Evolutionary conservation across 1,139 yeast species (phyloP).

Genomic region (Scheffersomyces stambukii): DNA sequence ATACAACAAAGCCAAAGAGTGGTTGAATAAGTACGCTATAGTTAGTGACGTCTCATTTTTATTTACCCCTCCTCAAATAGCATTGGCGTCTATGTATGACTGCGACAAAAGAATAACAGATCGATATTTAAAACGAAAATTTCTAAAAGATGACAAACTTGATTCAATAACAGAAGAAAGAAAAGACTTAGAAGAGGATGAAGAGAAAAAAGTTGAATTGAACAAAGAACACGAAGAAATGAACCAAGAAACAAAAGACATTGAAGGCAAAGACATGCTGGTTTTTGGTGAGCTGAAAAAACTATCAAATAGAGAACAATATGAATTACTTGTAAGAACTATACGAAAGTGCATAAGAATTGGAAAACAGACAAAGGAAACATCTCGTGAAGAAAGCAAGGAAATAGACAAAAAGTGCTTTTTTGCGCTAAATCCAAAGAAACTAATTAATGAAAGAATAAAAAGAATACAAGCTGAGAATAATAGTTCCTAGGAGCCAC

Average conservation of each 20-base stretch:
- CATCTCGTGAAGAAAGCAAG: constrained; percentile 59
- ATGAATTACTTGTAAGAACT: no score
- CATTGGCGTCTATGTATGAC: constrained; percentile 75
- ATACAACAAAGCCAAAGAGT: constrained; percentile 65
- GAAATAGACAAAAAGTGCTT: constrained; percentile 60
- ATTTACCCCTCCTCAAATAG: constrained; percentile 93
- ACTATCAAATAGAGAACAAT: constrained; percentile 20
- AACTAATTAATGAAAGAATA: constrained; percentile 41
- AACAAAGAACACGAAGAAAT: constrained; percentile 6
- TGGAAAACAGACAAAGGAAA: constrained; percentile 38
- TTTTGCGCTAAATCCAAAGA: constrained; percentile 56
- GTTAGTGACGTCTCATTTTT: constrained; percentile 72
- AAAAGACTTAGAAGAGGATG: constrained; percentile 7
- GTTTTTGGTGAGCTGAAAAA: constrained; percentile 3
- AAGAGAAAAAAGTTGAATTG: constrained; percentile 10
- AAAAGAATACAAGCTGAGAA: constrained; percentile 16
- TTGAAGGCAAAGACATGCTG: no score
- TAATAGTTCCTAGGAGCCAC: no score
- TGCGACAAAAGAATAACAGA: constrained; percentile 62
- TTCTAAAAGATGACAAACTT: constrained; percentile 22
- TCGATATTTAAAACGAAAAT: constrained; percentile 60
- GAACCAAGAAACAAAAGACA: constrained; percentile 5
- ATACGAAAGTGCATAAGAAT: constrained; percentile 48
- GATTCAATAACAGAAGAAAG: constrained; percentile 13
- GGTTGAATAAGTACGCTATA: constrained; percentile 59